Conservation (phyloP, 192 early-diverging fungal species). For the Chytriomyces sp. region DNA sequence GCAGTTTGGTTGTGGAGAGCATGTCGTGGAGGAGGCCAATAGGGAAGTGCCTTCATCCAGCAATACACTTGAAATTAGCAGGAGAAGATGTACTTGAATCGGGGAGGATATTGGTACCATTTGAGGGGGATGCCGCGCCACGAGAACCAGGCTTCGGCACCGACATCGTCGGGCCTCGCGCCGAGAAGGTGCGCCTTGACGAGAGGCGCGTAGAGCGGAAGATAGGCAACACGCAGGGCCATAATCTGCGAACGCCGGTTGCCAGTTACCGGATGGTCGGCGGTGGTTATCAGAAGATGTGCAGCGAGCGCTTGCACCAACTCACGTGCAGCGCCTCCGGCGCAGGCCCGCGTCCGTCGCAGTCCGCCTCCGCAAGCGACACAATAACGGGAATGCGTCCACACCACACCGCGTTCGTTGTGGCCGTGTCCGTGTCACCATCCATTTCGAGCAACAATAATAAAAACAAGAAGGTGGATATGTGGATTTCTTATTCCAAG, state of each 20-base stretch:
- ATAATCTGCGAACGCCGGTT: conserved; percentile 18
- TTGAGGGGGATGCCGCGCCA: conserved; percentile 28
- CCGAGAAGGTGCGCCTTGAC: conserved; percentile 9
- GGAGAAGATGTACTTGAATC: neutral
- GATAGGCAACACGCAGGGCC: conserved; percentile 14
- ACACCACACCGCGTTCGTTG: neutral
- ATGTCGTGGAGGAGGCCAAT: conserved; percentile 81
- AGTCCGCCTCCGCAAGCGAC: neutral
- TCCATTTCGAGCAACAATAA: neutral
- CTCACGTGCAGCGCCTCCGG: neutral
- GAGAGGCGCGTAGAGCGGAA: conserved; percentile 12
- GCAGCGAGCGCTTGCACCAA: neutral
- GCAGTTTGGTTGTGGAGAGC: conserved; percentile 17
- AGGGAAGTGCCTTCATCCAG: conserved; percentile 74
- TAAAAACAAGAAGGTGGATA: neutral
- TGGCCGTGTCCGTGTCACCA: neutral
- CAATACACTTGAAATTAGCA: neutral
- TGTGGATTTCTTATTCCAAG: neutral
- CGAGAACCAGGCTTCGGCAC: conserved; percentile 11
- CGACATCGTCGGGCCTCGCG: neutral
- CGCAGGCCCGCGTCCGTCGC: neutral
- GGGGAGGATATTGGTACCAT: conserved; percentile 9
- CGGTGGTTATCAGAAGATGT: neutral
- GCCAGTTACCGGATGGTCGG: too few species aligned
- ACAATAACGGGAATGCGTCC: neutral